Evolutionary conservation across 331 rosid genomes (phyloP).

Genomic region (Telfairia occidentalis): DNA sequence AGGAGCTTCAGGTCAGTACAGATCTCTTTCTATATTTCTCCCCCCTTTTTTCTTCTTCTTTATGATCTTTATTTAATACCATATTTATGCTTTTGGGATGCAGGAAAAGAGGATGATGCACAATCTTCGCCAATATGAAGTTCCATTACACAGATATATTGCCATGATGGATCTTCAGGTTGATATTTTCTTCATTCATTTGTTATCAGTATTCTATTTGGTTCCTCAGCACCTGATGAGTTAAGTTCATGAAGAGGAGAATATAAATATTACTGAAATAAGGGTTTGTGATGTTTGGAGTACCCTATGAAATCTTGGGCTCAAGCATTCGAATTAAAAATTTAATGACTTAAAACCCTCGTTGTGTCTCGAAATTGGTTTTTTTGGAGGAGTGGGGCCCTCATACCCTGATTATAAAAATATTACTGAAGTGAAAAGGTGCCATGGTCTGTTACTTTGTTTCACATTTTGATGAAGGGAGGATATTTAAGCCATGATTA

Average conservation of each 20-base stretch:
- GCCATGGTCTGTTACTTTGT: not conserved
- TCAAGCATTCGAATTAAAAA: not conserved
- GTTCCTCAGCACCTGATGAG: not conserved
- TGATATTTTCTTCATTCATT: not conserved
- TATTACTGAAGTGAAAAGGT: not conserved
- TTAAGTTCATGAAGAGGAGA: not conserved
- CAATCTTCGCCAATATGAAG: slow-evolving; percentile 58
- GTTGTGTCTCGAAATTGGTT: not conserved
- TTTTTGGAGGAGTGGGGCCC: not conserved
- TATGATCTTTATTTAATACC: not conserved
- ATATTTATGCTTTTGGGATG: not conserved
- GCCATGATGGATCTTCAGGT: slow-evolving; percentile 99
- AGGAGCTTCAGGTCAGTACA: slow-evolving; percentile 68
- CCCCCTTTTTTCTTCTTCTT: not conserved
- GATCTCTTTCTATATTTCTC: not conserved
- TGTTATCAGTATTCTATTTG: not conserved
- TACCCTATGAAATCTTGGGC: too few relatives aligned
- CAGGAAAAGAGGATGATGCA: slow-evolving; percentile 74
- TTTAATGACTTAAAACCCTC: not conserved
- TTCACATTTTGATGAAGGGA: too few relatives aligned
- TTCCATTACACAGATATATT: slow-evolving; percentile 72
- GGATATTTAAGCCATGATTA: too few relatives aligned
- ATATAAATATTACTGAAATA: not conserved
- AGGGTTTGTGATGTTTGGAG: not conserved
- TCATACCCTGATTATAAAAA: too few relatives aligned